A percentile compares a stretch with the other conserved stretches of the same genome.
These are phyloP conservation scores for Amoebophrya sp. DNA, from an alignment of 169 alveolate genomes.

Conservation along the genomic window DNA sequence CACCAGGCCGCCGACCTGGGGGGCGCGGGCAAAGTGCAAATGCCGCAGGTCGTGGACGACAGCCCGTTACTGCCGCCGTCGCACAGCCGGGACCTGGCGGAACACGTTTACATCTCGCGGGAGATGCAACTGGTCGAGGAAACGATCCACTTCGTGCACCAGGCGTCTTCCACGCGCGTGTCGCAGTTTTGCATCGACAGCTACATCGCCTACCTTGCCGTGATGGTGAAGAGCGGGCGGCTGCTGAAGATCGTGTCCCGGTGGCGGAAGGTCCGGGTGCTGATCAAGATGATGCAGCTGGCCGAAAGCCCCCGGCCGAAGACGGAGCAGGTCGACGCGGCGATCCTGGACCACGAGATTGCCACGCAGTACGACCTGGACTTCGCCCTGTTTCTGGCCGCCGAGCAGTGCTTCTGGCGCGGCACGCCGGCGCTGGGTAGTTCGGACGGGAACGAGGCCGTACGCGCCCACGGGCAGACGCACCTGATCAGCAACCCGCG, in stretches of 20 bases:
- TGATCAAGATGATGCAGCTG: background rate
- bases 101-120: background rate
- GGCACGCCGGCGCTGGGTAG: background rate
- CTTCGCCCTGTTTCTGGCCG: background rate
- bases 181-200: background rate
- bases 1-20: no score
- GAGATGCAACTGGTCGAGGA: constrained; percentile 5
- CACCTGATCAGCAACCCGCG: background rate
- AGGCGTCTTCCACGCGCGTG: background rate
- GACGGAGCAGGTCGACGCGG: background rate
- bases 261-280: background rate
- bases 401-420: background rate
- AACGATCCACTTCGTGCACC: background rate
- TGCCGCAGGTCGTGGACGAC: no score
- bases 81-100: background rate
- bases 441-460: background rate
- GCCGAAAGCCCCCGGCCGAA: background rate
- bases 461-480: background rate
- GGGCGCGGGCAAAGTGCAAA: no score
- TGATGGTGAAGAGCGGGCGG: background rate
- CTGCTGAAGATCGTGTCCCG: background rate
- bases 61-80: no score
- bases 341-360: background rate
- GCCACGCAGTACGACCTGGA: background rate
- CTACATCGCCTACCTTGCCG: background rate